A percentile compares a stretch with the other conserved stretches of the same genome.
phyloP scores from a whole-genome alignment of 106 monocot genomes.

The Acorus calamus region DNA sequence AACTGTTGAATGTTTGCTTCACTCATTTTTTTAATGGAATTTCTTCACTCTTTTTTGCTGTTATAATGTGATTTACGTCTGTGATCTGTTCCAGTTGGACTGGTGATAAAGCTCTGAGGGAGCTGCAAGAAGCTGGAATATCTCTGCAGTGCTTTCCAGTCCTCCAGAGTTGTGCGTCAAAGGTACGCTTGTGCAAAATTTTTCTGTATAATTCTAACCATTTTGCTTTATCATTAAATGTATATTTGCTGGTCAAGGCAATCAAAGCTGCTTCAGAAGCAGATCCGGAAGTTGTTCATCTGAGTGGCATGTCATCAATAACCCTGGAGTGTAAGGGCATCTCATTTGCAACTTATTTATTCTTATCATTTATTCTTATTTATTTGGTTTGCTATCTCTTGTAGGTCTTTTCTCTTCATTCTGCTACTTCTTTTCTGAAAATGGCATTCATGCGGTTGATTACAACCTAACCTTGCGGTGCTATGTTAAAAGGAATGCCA shows the following conservation, averaged over 20 bases:
- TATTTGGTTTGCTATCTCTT: conserved; percentile 8
- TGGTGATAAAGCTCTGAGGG: conserved; percentile 65
- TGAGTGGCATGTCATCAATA: conserved; percentile 67
- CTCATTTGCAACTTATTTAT: background rate
- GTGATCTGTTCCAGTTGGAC: conserved; percentile 66
- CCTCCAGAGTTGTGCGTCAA: conserved; percentile 81
- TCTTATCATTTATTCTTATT: background rate
- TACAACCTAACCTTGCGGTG: conserved; percentile 84
- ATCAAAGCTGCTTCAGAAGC: conserved; percentile 77
- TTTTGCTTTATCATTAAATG: conserved; percentile 1
- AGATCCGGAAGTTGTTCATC: conserved; percentile 34
- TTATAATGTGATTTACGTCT: background rate
- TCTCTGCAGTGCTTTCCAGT: conserved; percentile 61
- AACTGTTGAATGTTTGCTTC: background rate
- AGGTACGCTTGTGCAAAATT: conserved; percentile 33
- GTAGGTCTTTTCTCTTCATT: conserved; percentile 78
- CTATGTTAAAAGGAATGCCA: conserved; percentile 64
- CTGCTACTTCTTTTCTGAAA: conserved; percentile 58
- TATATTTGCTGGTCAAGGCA: conserved; percentile 42
- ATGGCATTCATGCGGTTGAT: conserved; percentile 65
- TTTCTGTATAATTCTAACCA: conserved; percentile 3
- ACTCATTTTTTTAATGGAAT: background rate
- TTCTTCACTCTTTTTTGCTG: background rate
- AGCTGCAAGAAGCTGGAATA: conserved; percentile 78
- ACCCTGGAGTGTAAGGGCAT: conserved; percentile 28